Percentiles rank a stretch among this genome's conserved stretches.
Evolutionary conservation across 495 filamentous ascomycete species (phyloP).

Genomic region (Eremomyces bilateralis): DNA sequence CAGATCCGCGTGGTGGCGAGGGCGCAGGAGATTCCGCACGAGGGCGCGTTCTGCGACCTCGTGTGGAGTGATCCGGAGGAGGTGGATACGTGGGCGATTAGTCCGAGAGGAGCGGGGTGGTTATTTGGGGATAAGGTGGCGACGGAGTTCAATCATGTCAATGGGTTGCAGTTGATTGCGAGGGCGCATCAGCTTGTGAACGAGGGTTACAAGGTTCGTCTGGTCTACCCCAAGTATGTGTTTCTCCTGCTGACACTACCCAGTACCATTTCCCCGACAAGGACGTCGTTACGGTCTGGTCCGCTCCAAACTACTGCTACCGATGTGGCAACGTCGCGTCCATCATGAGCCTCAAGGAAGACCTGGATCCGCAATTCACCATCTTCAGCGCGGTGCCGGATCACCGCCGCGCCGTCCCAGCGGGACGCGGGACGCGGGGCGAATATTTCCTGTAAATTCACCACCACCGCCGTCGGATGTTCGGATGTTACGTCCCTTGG

Average conservation of each 20-base stretch:
- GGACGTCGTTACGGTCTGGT: slow-evolving; percentile 98
- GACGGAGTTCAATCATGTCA: slow-evolving; percentile 98
- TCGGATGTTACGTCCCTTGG: no score
- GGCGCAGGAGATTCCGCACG: slow-evolving; percentile 94
- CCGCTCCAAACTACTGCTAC: slow-evolving; percentile 97
- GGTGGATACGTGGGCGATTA: slow-evolving; percentile 94
- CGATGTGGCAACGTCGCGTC: slow-evolving; percentile 92
- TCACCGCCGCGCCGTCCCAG: slow-evolving; percentile 68
- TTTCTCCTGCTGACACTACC: slow-evolving; percentile 5
- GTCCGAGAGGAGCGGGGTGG: slow-evolving; percentile 87
- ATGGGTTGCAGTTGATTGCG: slow-evolving; percentile 82
- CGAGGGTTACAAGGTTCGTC: slow-evolving; percentile 75
- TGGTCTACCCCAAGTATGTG: background rate
- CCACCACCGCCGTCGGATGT: no score
- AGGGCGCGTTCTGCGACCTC: slow-evolving; percentile 93
- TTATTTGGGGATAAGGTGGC: slow-evolving; percentile 93
- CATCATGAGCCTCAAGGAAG: slow-evolving; percentile 80
- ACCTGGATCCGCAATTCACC: slow-evolving; percentile 71
- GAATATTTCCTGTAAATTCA: slow-evolving; percentile 98
- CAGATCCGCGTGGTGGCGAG: slow-evolving; percentile 94
- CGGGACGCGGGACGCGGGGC: slow-evolving; percentile 54
- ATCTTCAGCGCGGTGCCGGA: slow-evolving; percentile 92
- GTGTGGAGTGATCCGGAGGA: slow-evolving; percentile 98
- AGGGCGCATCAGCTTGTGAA: slow-evolving; percentile 94
- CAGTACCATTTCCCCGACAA: slow-evolving; percentile 87